These are phyloP conservation scores for Penicillium coprophilum DNA, from an alignment of 495 filamentous ascomycete genomes.

Conservation along the genomic window DNA sequence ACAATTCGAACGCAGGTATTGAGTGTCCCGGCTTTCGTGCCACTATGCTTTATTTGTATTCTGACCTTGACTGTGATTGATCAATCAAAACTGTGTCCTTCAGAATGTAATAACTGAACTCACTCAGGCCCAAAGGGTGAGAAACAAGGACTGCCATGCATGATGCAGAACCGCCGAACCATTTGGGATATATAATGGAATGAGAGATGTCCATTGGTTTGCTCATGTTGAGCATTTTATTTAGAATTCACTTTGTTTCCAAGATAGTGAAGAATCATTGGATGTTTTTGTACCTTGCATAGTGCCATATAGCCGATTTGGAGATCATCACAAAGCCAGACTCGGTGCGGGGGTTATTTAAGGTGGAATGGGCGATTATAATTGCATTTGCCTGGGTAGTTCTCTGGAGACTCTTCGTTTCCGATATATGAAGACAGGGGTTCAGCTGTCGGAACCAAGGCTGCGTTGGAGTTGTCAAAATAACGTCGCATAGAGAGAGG, in stretches of 20 bases:
- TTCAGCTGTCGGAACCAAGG: too few relatives aligned
- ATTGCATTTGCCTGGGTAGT: background rate
- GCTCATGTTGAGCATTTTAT: background rate
- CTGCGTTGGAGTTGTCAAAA: too few relatives aligned
- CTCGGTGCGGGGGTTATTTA: conserved; percentile 6
- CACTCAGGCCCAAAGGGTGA: conserved; percentile 45
- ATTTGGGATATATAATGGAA: conserved; percentile 35
- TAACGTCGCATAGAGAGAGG: too few relatives aligned
- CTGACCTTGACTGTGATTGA: conserved; percentile 35
- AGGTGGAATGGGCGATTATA: background rate
- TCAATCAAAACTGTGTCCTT: background rate
- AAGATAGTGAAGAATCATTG: background rate
- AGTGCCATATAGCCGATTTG: conserved; percentile 11
- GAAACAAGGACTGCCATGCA: conserved; percentile 45
- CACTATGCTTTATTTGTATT: conserved; percentile 31
- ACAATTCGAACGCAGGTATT: conserved; percentile 35
- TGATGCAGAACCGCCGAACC: conserved; percentile 47
- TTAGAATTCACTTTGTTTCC: background rate
- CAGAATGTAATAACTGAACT: background rate
- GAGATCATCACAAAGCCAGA: background rate
- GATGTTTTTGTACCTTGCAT: background rate
- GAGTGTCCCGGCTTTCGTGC: conserved; percentile 31
- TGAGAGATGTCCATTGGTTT: conserved; percentile 2
- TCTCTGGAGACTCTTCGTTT: background rate
- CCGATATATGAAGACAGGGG: too few relatives aligned